These are phyloP conservation scores for Populus tremula DNA, from an alignment of 345 rosid species.

Conservation along the genomic window DNA sequence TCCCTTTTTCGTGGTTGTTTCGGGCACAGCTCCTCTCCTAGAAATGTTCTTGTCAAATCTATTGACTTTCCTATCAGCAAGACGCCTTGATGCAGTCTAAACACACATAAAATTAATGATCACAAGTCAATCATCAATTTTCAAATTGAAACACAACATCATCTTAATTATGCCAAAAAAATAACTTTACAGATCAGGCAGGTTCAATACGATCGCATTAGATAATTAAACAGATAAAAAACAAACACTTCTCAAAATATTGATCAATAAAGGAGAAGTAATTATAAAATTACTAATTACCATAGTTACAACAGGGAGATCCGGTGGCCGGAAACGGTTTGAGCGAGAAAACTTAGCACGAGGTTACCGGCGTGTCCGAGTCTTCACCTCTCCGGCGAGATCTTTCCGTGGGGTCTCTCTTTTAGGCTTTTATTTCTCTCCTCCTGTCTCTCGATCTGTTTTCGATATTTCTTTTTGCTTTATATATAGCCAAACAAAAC, in stretches of 20 bases:
- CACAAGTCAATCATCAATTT: not conserved
- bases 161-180: not conserved
- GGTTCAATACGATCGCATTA: not conserved
- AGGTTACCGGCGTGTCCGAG: not conserved
- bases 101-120: constrained; percentile 9
- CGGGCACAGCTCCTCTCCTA: constrained; percentile 89
- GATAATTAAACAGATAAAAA: not conserved
- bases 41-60: constrained; percentile 82
- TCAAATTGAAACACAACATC: not conserved
- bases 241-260: not conserved
- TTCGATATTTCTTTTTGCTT: not conserved
- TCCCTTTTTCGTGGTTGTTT: constrained; percentile 70
- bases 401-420: not conserved
- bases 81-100: constrained; percentile 88
- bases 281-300: constrained; percentile 17
- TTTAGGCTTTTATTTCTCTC: not conserved
- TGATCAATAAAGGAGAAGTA: not conserved
- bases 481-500: no score
- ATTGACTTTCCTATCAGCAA: constrained; percentile 77
- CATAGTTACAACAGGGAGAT: constrained; percentile 31
- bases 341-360: constrained; percentile 11
- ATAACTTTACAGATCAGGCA: not conserved
- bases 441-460: not conserved
- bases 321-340: constrained; percentile 20
- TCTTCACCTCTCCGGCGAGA: constrained; percentile 16